Evolutionary conservation across 192 early-diverging fungal genomes (phyloP), one percentile per base, ranked within the genome.

Genomic region (Diversispora eburnea): DNA sequence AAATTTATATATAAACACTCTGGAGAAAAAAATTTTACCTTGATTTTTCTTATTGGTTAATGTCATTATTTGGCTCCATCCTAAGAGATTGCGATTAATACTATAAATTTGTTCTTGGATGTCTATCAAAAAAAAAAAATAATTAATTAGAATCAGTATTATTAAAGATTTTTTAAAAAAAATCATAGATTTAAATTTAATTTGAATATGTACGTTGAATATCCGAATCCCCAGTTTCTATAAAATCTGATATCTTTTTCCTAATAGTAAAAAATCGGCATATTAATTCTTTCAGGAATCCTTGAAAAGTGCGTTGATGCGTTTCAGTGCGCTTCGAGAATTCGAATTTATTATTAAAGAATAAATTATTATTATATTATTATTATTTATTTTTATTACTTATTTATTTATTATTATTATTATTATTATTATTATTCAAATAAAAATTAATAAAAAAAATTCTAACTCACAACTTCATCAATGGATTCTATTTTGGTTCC

Each of bases 61-160:
- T n/a, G 70, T 72, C 59, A 73, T 20, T 62, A 20, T 48, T 33
- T 73, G 60, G n/a, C 47, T n/a, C 72, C 72, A 73, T 17, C 33
- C 33, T 33, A 73, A 63, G 39, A 73, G 45, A 51, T 73, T 73
- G 15, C 46, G 49, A 55, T 64, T 73, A 20, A 73, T 61, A 54
- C 52, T 22, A 20, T 49, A 42, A 62, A 73, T n/a, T 19, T 19
- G 70, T 46, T 42, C 39, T 52, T 63, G 25, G 15, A 43, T 22
- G 9, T 51, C 52, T 71, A 20, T 8, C 57, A n/a, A 58, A 41
- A 55, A 59, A 22, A 22, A 59, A 8, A 12, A 22, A 58, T 54
- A 3, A 8, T 45, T 8, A 15, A 67, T 25, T 43, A 67, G 7
- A 19, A 43, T 59, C 0, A n/a, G 13, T 20, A 9, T 70, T 58